Evolutionary conservation across 2,329 filamentous ascomycete genomes (phyloP).

Genomic region (Sclerotinia minor): DNA sequence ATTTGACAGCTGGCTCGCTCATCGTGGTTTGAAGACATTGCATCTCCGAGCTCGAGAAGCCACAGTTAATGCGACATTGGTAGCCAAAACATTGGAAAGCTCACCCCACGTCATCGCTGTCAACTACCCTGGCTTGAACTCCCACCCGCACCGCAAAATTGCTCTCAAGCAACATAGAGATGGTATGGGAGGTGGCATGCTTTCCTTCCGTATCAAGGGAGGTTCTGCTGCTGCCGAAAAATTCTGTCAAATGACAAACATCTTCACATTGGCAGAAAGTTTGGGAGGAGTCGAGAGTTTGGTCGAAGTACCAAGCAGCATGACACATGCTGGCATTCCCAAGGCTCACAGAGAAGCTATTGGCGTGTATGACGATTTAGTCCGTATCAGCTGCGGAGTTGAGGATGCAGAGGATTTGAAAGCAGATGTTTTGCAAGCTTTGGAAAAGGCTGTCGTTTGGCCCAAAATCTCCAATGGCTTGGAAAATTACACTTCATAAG

Average conservation of each 20-base stretch:
- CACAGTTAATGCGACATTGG: slow-evolving; percentile 73
- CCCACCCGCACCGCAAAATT: slow-evolving; percentile 82
- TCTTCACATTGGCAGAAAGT: slow-evolving; percentile 92
- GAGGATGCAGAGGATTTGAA: slow-evolving; percentile 86
- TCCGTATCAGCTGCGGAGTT: slow-evolving; percentile 89
- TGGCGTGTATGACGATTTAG: slow-evolving; percentile 91
- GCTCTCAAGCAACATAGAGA: slow-evolving; percentile 89
- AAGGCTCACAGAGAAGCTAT: slow-evolving; percentile 86
- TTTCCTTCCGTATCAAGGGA: slow-evolving; percentile 90
- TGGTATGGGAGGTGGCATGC: slow-evolving; percentile 94
- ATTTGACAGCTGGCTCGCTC: slow-evolving; percentile 97
- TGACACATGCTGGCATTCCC: slow-evolving; percentile 97
- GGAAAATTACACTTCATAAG: not conserved
- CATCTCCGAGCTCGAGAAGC: slow-evolving; percentile 89
- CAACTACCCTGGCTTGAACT: slow-evolving; percentile 91
- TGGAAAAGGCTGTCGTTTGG: slow-evolving; percentile 68
- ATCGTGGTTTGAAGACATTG: slow-evolving; percentile 93
- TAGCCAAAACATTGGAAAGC: slow-evolving; percentile 74
- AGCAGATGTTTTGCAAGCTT: slow-evolving; percentile 76
- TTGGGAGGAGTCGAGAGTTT: slow-evolving; percentile 90
- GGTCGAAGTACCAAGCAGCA: slow-evolving; percentile 87
- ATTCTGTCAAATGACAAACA: slow-evolving; percentile 85
- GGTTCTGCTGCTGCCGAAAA: slow-evolving; percentile 82
- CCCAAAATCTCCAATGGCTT: slow-evolving; percentile 41
- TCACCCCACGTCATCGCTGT: slow-evolving; percentile 83